Conservation (phyloP, 768 basidiomycete species). For the Wakefieldia striispora region DNA sequence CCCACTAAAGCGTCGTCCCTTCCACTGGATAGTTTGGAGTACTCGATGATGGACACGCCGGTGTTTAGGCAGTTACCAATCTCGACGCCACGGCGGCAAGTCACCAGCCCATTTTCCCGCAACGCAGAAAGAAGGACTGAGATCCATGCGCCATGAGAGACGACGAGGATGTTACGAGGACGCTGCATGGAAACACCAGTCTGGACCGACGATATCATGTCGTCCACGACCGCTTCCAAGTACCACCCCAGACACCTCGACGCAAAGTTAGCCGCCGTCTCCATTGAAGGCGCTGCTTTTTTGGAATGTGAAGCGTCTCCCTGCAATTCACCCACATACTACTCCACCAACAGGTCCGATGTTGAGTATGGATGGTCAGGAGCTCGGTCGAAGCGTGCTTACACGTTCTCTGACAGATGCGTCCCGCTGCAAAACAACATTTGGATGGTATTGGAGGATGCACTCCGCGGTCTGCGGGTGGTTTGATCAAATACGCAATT, state of each 20-base stretch:
- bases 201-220: conserved; percentile 17
- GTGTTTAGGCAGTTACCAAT: conserved; percentile 27
- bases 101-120: conserved; percentile 39
- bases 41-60: conserved; percentile 59
- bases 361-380: not conserved
- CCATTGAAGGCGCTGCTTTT: conserved; percentile 23
- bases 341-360: not conserved
- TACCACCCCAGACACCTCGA: conserved; percentile 64
- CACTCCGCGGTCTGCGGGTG: conserved; percentile 58
- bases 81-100: conserved; percentile 32
- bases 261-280: conserved; percentile 36
- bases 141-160: conserved; percentile 69
- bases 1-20: conserved; percentile 26
- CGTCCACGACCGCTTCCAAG: conserved; percentile 42
- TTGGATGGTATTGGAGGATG: conserved; percentile 55
- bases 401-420: conserved; percentile 66
- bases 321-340: conserved; percentile 65
- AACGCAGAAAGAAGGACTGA: conserved; percentile 48
- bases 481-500: not conserved
- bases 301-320: conserved; percentile 35
- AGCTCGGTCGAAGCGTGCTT: conserved; percentile 16
- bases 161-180: conserved; percentile 46
- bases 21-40: conserved; percentile 25
- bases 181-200: conserved; percentile 30
- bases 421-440: conserved; percentile 41